These are phyloP conservation scores for Plasmodium gaboni DNA, from an alignment of 169 alveolate species.

Conservation along the genomic window DNA sequence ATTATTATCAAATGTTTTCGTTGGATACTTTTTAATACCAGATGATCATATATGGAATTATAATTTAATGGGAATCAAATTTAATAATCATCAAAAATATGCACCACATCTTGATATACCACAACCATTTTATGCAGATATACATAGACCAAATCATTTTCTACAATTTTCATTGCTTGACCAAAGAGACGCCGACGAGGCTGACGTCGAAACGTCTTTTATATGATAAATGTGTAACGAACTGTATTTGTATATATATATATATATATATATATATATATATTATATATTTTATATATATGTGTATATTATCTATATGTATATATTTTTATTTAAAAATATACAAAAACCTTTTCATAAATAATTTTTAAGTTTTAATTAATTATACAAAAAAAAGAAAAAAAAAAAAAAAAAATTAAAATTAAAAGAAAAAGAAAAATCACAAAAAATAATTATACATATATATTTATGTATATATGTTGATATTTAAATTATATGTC, in stretches of 20 bases:
- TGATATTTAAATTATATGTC: not conserved
- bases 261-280: too few relatives aligned
- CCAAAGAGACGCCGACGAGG: conserved; percentile 67
- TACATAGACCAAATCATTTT: conserved; percentile 96
- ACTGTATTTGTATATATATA: too few relatives aligned
- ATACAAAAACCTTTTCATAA: too few relatives aligned
- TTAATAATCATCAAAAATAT: conserved; percentile 94
- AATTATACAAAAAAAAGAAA: too few relatives aligned
- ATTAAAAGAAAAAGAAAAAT: not conserved
- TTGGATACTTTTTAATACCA: conserved; percentile 99
- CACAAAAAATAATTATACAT: not conserved
- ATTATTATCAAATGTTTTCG: conserved; percentile 96
- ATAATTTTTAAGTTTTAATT: too few relatives aligned
- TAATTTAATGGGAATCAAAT: conserved; percentile 97
- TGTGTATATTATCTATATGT: not conserved
- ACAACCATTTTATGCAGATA: conserved; percentile 97
- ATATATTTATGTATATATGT: not conserved
- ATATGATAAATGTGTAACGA: conserved; percentile 3
- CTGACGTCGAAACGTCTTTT: conserved; percentile 70
- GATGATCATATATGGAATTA: conserved; percentile 99
- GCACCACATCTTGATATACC: conserved; percentile 95
- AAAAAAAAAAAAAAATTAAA: not conserved
- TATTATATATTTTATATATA: not conserved
- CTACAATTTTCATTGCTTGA: conserved; percentile 87
- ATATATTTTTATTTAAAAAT: too few relatives aligned